Conservation (phyloP, 176 grass and related monocot species). For the Hordeum marinum region DNA sequence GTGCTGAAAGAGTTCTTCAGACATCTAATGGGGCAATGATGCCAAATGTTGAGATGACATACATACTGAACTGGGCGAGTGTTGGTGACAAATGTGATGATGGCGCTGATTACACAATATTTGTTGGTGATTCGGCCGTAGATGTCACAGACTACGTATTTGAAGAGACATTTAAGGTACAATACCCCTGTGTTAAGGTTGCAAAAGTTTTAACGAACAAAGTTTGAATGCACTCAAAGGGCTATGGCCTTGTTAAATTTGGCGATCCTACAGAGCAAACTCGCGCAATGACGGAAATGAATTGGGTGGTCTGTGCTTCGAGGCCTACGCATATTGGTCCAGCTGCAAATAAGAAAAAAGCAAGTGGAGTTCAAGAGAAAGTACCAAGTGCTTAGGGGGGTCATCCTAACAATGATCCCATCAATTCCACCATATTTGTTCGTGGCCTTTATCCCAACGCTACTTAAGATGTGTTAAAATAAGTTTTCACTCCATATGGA, state of each 20-base stretch:
- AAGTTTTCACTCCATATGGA: conserved; percentile 70
- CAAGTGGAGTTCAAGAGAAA: conserved; percentile 59
- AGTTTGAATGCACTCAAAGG: conserved; percentile 87
- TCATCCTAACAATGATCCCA: conserved; percentile 97
- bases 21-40: conserved; percentile 76
- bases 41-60: conserved; percentile 74
- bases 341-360: conserved; percentile 68
- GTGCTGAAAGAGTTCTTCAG: conserved; percentile 69
- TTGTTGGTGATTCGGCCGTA: conserved; percentile 86
- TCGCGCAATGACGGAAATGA: conserved; percentile 97
- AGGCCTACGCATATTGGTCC: conserved; percentile 87
- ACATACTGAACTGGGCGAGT: conserved; percentile 85
- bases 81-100: conserved; percentile 93
- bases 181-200: conserved; percentile 82
- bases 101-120: conserved; percentile 72
- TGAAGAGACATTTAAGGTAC: conserved; percentile 80
- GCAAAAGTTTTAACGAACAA: conserved; percentile 96
- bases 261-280: conserved; percentile 78
- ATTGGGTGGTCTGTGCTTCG: conserved; percentile 79
- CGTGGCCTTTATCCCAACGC: conserved; percentile 79
- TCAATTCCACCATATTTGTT: conserved; percentile 95
- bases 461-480: conserved; percentile 74
- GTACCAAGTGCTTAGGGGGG: conserved; percentile 60
- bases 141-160: conserved; percentile 93
- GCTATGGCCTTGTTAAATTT: conserved; percentile 96